Base-by-base conservation (phyloP, 2,329 filamentous ascomycete genomes). In the Fusarium staphyleae region DNA sequence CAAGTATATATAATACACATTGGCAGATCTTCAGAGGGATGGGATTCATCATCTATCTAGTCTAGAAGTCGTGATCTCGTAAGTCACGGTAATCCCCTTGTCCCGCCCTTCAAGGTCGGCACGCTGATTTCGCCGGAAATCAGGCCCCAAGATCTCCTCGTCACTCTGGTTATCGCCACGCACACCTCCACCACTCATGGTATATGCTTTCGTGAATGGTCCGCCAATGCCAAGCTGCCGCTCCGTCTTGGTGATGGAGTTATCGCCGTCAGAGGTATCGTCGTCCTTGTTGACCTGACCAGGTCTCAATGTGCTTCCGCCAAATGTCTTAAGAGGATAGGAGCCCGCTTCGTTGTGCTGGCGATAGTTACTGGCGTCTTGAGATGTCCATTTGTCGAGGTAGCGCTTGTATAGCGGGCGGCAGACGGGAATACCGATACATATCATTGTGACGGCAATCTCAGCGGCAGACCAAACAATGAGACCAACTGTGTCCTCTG, bases 381-480 rank as follows among this genome's bases (percentile, higher is more conserved):
- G 50, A 11, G 62, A 63, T 1, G 51, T 62, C 52, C 39, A 64
- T 13, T 61, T 65, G 1, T 48, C 50, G 11, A 66, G 50, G 5
- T 51, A 66, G 5, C 45, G 42, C 30, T 65, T 68, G 52, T 75
- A 77, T 0, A 77, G 60, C 0, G 75, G 75, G 0, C 73, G 67
- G 7, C 75, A 70, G 4, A 75, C 71, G 1, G 75, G 73, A 3
- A 77, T 74, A 5, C 71, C 72, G 16, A 75, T 71, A 62, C 74
- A 76, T 14, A 77, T 63, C 67, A 77, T 71, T 8, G 72, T 72
- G 3, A 74, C 71, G 3, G 72, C 65, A 8, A 74, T 68, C 37
- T 77, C 75, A 19, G 73, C 73, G 0, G 71, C 72, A 0, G 71
- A 69, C 75, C 75, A 77, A 7, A 71, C 63, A 4, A 74, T 72